These are phyloP conservation scores for Trametes meyenii DNA, from an alignment of 768 basidiomycete genomes.

Conservation along the genomic window DNA sequence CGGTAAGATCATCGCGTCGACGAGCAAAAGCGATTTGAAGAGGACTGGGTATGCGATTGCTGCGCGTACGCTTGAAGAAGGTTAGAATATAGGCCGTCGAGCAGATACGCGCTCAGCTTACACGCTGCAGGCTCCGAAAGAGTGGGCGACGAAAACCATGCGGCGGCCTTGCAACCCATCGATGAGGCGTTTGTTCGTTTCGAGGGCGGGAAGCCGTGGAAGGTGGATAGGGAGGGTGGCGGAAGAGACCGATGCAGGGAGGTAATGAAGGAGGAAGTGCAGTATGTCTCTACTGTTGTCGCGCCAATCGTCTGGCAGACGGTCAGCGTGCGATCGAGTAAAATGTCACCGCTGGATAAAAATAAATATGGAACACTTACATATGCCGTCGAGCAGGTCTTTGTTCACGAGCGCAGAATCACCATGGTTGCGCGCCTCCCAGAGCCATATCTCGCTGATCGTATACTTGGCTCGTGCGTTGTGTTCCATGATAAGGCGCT, in stretches of 20 bases:
- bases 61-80: conserved; percentile 54
- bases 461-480: conserved; percentile 27
- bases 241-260: conserved; percentile 46
- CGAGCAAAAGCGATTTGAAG: conserved; percentile 70
- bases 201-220: conserved; percentile 45
- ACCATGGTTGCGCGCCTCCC: conserved; percentile 86
- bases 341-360: background rate
- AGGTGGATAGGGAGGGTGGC: conserved; percentile 54
- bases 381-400: conserved; percentile 54
- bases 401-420: conserved; percentile 79
- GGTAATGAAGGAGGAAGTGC: conserved; percentile 70
- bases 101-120: conserved; percentile 42
- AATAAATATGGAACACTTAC: conserved; percentile 43
- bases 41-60: conserved; percentile 64
- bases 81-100: background rate
- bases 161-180: conserved; percentile 55
- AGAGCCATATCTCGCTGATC: conserved; percentile 78
- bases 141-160: conserved; percentile 80
- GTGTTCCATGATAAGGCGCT: conserved; percentile 50
- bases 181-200: conserved; percentile 44
- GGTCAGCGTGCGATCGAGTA: background rate
- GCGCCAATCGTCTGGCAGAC: conserved; percentile 66
- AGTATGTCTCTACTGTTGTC: conserved; percentile 79
- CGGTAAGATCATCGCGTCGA: conserved; percentile 72
- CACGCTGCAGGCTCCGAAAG: conserved; percentile 80